Evolutionary conservation across 2,329 filamentous ascomycete species (phyloP).

Genomic region (Chaetomium olivaceum): DNA sequence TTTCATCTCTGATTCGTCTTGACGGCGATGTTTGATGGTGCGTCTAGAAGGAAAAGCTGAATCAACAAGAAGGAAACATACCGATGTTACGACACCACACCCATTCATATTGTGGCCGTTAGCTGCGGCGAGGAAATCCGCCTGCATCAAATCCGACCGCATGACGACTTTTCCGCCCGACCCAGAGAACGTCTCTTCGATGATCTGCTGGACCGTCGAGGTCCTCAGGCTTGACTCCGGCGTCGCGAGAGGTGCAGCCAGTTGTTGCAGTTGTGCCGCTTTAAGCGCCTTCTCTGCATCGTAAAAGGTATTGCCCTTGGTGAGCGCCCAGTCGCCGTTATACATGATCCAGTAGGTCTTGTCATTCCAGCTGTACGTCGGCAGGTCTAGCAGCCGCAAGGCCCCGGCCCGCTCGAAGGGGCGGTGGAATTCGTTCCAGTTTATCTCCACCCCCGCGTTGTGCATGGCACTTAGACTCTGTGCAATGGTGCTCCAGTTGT

Average conservation of each 20-base stretch:
- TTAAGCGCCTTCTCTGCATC: slow-evolving; percentile 28
- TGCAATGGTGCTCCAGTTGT: slow-evolving; percentile 58
- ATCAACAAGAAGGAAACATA: slow-evolving; percentile 36
- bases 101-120: slow-evolving; percentile 48
- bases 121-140: slow-evolving; percentile 41
- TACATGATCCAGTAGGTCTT: slow-evolving; percentile 76
- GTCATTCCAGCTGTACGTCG: slow-evolving; percentile 67
- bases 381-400: slow-evolving; percentile 63
- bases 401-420: slow-evolving; percentile 53
- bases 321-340: slow-evolving; percentile 58
- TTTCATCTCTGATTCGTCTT: too few species aligned
- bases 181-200: slow-evolving; percentile 38
- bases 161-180: slow-evolving; percentile 36
- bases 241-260: too few species aligned
- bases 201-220: slow-evolving; percentile 42
- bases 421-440: slow-evolving; percentile 68
- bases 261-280: neutral
- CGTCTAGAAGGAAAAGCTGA: too few species aligned
- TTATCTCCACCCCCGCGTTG: slow-evolving; percentile 57
- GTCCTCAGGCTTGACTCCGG: slow-evolving; percentile 33
- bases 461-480: slow-evolving; percentile 51
- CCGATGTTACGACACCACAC: slow-evolving; percentile 46
- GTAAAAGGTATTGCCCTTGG: slow-evolving; percentile 56
- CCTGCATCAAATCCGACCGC: slow-evolving; percentile 44
- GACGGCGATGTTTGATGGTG: too few species aligned